Conservation (phyloP, 768 basidiomycete species). For the Trametes maxima region DNA sequence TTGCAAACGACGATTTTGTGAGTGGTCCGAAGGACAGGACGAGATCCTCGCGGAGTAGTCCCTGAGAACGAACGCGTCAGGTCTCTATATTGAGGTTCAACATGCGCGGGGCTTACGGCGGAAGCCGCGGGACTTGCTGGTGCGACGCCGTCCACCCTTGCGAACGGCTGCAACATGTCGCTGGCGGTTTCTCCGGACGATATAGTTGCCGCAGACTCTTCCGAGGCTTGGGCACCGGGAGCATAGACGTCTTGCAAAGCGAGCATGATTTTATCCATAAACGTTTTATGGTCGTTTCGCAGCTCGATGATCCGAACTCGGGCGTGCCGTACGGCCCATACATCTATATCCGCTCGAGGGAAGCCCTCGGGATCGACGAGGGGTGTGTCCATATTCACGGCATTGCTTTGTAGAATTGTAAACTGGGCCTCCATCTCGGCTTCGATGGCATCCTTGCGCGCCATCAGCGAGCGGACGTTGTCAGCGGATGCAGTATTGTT, state of each 20-base stretch:
- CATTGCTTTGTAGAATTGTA: constrained; percentile 63
- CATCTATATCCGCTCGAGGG: constrained; percentile 83
- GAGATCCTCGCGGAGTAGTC: constrained; percentile 67
- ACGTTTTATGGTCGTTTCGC: constrained; percentile 70
- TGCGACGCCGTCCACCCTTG: constrained; percentile 80
- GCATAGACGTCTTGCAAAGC: constrained; percentile 74
- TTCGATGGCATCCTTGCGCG: constrained; percentile 73
- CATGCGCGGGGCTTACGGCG: constrained; percentile 55
- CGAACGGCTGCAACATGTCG: constrained; percentile 56
- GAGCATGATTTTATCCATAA: constrained; percentile 67
- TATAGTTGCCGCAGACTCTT: constrained; percentile 20
- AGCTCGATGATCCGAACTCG: constrained; percentile 79
- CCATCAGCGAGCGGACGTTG: constrained; percentile 64
- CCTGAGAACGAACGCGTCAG: constrained; percentile 44
- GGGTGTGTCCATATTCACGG: constrained; percentile 66
- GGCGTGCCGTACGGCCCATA: constrained; percentile 76
- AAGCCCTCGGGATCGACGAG: constrained; percentile 89
- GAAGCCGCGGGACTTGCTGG: constrained; percentile 80
- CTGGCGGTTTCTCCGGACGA: constrained; percentile 3
- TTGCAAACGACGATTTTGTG: constrained; percentile 52
- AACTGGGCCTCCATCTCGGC: constrained; percentile 64
- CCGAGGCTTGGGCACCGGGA: constrained; percentile 34
- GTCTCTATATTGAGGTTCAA: background rate
- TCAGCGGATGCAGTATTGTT: constrained; percentile 47
- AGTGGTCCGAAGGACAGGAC: constrained; percentile 74